phyloP scores from a whole-genome alignment of 139 green algal genomes.

The Limnomonas spitsbergensis region DNA sequence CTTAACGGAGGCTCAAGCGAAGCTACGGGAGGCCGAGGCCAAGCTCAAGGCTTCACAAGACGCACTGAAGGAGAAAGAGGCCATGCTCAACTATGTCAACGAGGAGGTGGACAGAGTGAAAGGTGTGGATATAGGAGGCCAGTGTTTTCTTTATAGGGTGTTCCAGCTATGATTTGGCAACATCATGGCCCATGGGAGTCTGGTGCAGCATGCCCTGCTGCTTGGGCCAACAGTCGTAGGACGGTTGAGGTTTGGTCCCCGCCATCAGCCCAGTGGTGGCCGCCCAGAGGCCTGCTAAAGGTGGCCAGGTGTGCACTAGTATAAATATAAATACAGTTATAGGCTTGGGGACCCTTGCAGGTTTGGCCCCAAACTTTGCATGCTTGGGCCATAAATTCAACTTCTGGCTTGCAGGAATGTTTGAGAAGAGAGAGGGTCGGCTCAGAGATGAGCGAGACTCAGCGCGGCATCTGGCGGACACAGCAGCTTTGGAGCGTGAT shows the following conservation, averaged over 20 bases:
- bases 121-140: constrained; percentile 17
- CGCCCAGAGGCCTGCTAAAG: too few relatives aligned
- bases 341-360: too few relatives aligned
- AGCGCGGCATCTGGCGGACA: constrained; percentile 15
- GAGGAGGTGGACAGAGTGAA: constrained; percentile 65
- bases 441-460: constrained; percentile 48
- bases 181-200: not conserved
- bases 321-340: not conserved
- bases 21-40: constrained; percentile 21
- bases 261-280: too few relatives aligned
- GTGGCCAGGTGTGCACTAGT: not conserved
- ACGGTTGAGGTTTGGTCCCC: too few relatives aligned
- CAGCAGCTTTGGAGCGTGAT: not conserved
- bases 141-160: not conserved
- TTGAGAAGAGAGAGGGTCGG: constrained; percentile 48
- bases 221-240: too few relatives aligned
- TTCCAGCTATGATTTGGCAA: not conserved
- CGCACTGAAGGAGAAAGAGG: constrained; percentile 49
- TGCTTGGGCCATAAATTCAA: too few relatives aligned
- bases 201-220: too few relatives aligned
- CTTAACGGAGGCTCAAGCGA: constrained; percentile 7
- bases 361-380: too few relatives aligned
- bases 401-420: constrained; percentile 39
- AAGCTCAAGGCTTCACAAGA: constrained; percentile 10
- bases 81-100: constrained; percentile 57